Evolutionary conservation across 768 basidiomycete species (phyloP).

Genomic region (Boletellus emodensis): DNA sequence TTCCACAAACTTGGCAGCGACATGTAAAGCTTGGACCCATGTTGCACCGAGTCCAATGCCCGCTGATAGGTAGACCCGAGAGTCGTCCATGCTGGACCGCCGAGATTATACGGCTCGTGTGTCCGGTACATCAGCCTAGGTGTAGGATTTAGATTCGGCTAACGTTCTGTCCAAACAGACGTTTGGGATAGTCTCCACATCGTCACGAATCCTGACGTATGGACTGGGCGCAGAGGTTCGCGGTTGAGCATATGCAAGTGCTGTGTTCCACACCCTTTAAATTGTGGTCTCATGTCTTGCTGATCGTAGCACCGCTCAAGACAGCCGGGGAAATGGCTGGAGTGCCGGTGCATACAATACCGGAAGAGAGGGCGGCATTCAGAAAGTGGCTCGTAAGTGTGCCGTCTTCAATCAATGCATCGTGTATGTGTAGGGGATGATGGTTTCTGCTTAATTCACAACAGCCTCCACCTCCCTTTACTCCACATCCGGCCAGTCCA

Average conservation of each 20-base stretch:
- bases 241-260: slow-evolving; percentile 50
- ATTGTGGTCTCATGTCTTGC: neutral
- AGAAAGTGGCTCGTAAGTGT: slow-evolving; percentile 58
- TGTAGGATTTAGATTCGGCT: neutral
- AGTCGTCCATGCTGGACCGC: too few species aligned
- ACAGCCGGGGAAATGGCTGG: slow-evolving; percentile 47
- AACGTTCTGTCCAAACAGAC: slow-evolving; percentile 45
- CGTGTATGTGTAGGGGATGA: neutral
- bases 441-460: slow-evolving; percentile 21
- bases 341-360: slow-evolving; percentile 59
- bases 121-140: neutral
- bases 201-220: slow-evolving; percentile 68
- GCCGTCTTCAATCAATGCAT: neutral
- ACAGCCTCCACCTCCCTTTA: slow-evolving; percentile 42
- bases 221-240: slow-evolving; percentile 58
- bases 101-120: neutral
- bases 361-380: slow-evolving; percentile 56
- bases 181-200: slow-evolving; percentile 69
- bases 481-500: neutral
- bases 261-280: neutral
- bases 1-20: neutral
- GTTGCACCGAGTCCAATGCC: neutral
- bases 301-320: slow-evolving; percentile 64
- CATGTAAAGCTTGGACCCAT: neutral
- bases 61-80: neutral